Base-by-base conservation (phyloP, 1,284 basidiomycete genomes). In the Entoloma clypeatum region DNA sequence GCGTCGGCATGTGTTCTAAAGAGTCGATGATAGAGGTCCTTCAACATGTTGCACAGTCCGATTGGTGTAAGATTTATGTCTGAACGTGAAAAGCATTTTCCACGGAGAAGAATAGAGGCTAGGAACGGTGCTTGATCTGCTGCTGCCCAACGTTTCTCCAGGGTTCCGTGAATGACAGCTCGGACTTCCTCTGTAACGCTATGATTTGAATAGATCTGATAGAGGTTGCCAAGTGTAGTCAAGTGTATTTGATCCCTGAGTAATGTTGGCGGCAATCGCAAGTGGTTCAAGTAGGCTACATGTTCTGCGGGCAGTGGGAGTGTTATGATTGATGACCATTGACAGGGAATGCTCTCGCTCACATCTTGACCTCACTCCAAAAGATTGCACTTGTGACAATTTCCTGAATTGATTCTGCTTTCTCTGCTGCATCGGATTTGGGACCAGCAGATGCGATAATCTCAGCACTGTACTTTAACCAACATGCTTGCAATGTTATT, bases 201-300 rank as follows among this genome's bases (percentile, higher is more conserved):
- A 7, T 23, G 23, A 18, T 41, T 36, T 7, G 35, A 41, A 43
- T 49, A 59, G 5, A 54, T 53, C 5, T 45, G 37, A 32, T 41
- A 54, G 2, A 62, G 50, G 29, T 57, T 57, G 7, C 51, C 60
- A 7, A 67, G 53, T 6, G 55, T 58, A 5, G 61, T 36, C 2
- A 63, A 48, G 48, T 7, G 56, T 55, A 31, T 52, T 36, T 11
- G 58, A 42, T 9, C 51, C 54, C 41, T 65, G 64, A 2, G 57
- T 43, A 22, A 64, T 48, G 42, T 64, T 62, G 8, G 57, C 48
- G 0, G 63, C 60, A 36, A 61, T 55, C 0, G 63, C 60, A 37
- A 67, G 58, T 5, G 61, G 64, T 37, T 61, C 56, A 9, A 67
- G 53, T 36, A 57, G 28, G 10, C 28, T 29, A 11, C 28, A 29